Evolutionary conservation across 805 yeast genomes (phyloP).

Genomic region (Starmerella vaccinii): DNA sequence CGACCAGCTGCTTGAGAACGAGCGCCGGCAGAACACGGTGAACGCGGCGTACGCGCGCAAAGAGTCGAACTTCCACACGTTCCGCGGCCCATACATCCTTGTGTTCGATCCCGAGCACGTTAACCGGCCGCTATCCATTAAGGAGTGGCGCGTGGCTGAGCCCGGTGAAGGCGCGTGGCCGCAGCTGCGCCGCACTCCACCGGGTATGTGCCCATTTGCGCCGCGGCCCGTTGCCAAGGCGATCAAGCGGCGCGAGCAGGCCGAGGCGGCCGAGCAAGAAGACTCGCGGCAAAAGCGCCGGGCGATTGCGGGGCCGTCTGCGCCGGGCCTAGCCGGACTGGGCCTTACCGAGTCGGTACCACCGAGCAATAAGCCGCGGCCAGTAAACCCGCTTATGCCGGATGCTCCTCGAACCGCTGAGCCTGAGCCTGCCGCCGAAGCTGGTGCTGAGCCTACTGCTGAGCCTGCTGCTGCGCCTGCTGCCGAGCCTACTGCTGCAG

Average conservation of each 20-base stretch:
- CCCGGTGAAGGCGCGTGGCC: constrained; percentile 44
- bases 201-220: constrained; percentile 78
- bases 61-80: constrained; percentile 66
- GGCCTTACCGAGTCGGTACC: background rate
- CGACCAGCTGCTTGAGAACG: constrained; percentile 65
- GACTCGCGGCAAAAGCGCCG: background rate
- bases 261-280: background rate
- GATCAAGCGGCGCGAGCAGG: background rate
- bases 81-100: constrained; percentile 62
- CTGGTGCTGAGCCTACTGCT: background rate
- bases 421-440: background rate
- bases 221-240: constrained; percentile 18
- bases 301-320: background rate
- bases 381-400: background rate
- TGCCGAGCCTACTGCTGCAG: background rate
- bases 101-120: constrained; percentile 71
- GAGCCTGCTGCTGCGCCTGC: background rate
- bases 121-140: constrained; percentile 66
- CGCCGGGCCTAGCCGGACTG: constrained; percentile 6
- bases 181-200: constrained; percentile 47
- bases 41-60: constrained; percentile 77
- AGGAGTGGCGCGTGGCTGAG: constrained; percentile 55
- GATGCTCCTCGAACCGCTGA: no score
- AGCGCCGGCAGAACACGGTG: constrained; percentile 43
- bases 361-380: background rate